Conservation (phyloP, 495 filamentous ascomycete species). For the Penicillium silybi region DNA sequence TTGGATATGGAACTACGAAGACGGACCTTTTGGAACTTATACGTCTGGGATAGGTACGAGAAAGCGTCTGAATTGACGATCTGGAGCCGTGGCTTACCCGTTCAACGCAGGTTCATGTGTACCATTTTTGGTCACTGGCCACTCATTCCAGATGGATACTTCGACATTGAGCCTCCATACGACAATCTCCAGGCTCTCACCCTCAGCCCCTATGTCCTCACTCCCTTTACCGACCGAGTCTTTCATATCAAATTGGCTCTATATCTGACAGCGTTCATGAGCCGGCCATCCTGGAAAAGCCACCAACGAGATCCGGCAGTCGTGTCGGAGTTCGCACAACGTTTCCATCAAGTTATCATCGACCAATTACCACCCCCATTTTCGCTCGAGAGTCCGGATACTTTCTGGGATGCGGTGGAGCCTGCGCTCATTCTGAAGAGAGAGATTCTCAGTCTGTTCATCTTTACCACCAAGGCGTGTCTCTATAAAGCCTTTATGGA, state of each 20-base stretch:
- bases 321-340: conserved; percentile 14
- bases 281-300: conserved; percentile 16
- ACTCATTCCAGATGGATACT: conserved; percentile 20
- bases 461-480: conserved; percentile 7
- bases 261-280: conserved; percentile 17
- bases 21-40: conserved; percentile 17
- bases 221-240: conserved; percentile 15
- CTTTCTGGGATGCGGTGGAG: conserved; percentile 8
- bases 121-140: conserved; percentile 17
- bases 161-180: conserved; percentile 14
- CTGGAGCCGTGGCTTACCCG: background rate
- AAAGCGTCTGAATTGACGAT: background rate
- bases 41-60: conserved; percentile 17
- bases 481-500: conserved; percentile 17
- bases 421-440: conserved; percentile 9
- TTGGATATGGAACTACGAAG: conserved; percentile 18
- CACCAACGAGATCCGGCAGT: conserved; percentile 9
- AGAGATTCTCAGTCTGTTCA: conserved; percentile 11
- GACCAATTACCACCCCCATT: conserved; percentile 13
- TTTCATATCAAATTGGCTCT: conserved; percentile 16
- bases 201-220: conserved; percentile 9
- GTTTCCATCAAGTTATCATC: conserved; percentile 14
- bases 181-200: conserved; percentile 8
- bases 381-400: conserved; percentile 12
- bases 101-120: conserved; percentile 12